Evolutionary conservation across 331 rosid species (phyloP).

Genomic region (Prunus yedoensis): DNA sequence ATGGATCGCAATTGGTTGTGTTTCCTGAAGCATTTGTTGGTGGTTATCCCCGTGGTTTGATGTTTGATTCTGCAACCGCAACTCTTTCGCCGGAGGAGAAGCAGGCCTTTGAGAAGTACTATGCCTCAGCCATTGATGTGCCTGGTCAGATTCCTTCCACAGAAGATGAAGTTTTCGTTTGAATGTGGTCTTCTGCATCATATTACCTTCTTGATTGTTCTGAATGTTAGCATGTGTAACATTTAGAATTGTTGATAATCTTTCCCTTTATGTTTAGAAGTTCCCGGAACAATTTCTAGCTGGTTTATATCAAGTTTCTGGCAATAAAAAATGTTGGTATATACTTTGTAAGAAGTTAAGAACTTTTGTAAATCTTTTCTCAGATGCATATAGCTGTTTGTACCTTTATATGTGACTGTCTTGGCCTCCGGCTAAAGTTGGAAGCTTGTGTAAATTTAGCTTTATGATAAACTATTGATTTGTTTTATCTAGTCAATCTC

Average conservation of each 20-base stretch:
- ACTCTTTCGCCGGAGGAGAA: not conserved
- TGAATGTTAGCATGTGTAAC: no score
- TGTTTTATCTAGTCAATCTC: not conserved
- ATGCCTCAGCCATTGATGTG: constrained; percentile 20
- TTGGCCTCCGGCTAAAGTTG: no score
- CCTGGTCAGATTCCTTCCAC: constrained; percentile 17
- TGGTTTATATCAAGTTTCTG: not conserved
- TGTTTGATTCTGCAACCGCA: constrained; percentile 6
- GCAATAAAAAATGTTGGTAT: no score
- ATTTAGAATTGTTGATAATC: no score
- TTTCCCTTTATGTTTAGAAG: no score
- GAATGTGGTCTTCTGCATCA: not conserved
- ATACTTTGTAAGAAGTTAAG: not conserved
- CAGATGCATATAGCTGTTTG: not conserved
- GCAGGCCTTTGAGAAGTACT: constrained; percentile 9
- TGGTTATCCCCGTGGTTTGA: constrained; percentile 18
- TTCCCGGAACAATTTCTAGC: no score
- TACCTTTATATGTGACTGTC: not conserved
- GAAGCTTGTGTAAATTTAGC: no score
- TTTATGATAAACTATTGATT: not conserved
- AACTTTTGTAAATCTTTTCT: no score
- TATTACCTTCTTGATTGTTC: no score
- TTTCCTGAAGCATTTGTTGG: constrained; percentile 23
- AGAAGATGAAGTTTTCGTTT: not conserved
- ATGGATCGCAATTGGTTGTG: constrained; percentile 21